Evolutionary conservation across 169 alveolate genomes (phyloP), one percentile per base, ranked within the genome.

Genomic region (Cytauxzoon felis): DNA sequence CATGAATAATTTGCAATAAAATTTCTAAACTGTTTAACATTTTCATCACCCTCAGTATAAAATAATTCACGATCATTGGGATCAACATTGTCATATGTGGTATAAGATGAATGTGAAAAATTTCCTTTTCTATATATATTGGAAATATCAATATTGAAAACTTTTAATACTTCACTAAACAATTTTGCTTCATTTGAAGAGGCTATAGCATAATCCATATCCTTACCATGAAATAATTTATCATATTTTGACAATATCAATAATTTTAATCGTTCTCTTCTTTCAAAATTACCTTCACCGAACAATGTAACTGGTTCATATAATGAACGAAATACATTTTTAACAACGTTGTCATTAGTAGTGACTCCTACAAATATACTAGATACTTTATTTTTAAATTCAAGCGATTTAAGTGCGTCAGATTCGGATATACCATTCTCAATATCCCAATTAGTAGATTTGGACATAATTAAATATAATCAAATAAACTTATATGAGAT

Each of bases 231-330:
- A 69, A 76, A 76, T 21, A 57, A 58, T 49, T 76, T 49, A 57
- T 86, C 89, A 58, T 80, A 86, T 66, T 81, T 86, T 34, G 62
- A 63, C 8, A 86, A 68, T 43, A 86, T 47, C 11, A 86, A 36
- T 58, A 49, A 78, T 57, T 86, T 86, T 29, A 81, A 76, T 26
- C 92, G 38, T 48, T 86, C 88, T 57, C 92, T 73, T 9, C 88
- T 68, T 43, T 86, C 92, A 56, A 78, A 86, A 43, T 79, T 76
- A 33, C 88, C 92, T 50, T 86, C 92, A 9, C 89, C 92, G 68
- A 86, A 86, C 9, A 86, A 53, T 67, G 82, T 76, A 41, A 86
- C 81, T 61, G 92, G 92, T 61, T 86, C 89, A 30, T 67, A 64
- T 38, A 86, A 81, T 29, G 88, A 64, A 30, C 92, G 29, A n/a